Evolutionary conservation across 2,329 filamentous ascomycete species (phyloP).

Genomic region (Stachybotrys echinatus): DNA sequence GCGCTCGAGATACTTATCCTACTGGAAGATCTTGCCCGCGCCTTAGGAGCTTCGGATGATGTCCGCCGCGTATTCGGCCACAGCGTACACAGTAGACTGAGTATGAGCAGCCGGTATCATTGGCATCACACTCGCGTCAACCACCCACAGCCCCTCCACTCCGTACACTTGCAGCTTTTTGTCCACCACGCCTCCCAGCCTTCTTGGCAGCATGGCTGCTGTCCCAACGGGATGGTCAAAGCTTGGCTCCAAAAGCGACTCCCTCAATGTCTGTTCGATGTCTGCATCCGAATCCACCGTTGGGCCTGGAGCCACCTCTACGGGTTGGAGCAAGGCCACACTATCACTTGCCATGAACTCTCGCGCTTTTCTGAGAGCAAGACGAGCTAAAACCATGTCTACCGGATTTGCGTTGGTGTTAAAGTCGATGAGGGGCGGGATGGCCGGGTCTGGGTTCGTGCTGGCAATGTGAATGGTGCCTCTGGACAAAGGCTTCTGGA

Average conservation of each 20-base stretch:
- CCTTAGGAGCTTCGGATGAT: slow-evolving; percentile 2
- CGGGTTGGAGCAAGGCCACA: slow-evolving; percentile 8
- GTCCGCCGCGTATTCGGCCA: slow-evolving; percentile 11
- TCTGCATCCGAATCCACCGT: slow-evolving; percentile 13
- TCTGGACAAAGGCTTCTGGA: slow-evolving; percentile 15
- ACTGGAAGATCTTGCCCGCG: too few relatives aligned
- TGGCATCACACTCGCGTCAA: slow-evolving; percentile 12
- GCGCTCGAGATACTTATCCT: too few relatives aligned
- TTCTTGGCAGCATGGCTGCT: slow-evolving; percentile 43
- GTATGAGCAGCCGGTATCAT: slow-evolving; percentile 10
- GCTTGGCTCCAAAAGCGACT: slow-evolving; percentile 11
- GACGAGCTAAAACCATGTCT: slow-evolving; percentile 9
- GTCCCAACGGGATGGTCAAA: slow-evolving; percentile 39
- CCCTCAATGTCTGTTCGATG: slow-evolving; percentile 11
- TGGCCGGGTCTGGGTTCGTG: slow-evolving; percentile 11
- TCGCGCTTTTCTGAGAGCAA: slow-evolving; percentile 10
- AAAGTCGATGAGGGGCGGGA: slow-evolving; percentile 14
- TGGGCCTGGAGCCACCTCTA: slow-evolving; percentile 14
- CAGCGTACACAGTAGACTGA: slow-evolving; percentile 10
- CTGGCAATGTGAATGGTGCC: slow-evolving; percentile 15
- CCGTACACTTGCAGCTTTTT: slow-evolving; percentile 38
- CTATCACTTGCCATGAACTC: slow-evolving; percentile 12
- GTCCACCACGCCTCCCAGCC: slow-evolving; percentile 45
- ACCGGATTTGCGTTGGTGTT: slow-evolving; percentile 13
- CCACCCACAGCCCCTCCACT: slow-evolving; percentile 9